Base-by-base conservation (phyloP, 805 yeast genomes). In the Blastobotrys terrestris region DNA sequence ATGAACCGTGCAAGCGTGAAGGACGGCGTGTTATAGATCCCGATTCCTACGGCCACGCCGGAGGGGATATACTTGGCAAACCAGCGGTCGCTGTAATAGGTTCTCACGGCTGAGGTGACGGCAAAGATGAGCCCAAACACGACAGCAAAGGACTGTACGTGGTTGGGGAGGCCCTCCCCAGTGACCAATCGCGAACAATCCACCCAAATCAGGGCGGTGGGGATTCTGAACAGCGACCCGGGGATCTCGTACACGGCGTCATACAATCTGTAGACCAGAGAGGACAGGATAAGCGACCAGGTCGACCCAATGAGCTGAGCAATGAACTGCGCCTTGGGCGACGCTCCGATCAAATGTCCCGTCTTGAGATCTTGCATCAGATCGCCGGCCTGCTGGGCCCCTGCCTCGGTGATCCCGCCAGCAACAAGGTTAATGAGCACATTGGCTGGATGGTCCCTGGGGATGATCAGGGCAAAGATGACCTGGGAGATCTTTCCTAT, bases 341-440 rank as follows among this genome's bases (percentile, higher is more conserved):
- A 86, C 0, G 98, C 97, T 14, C 95, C 96, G 1, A 92, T 63
- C 50, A 92, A 68, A 68, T 87, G 92, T 0, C 98, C 98, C 0
- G 99, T 91, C 67, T 94, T 94, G 60, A 92, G 74, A 70, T 94
- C 98, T 72, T 92, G 99, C 96, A 94, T 87, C 64, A 92, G 74
- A 69, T 92, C 99, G 31, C 99, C 98, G 1, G 98, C 97, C 70
- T 92, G 99, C 71, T 94, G 98, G 2, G 99, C 97, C 6, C 98
- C 98, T 0, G 98, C 97, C 71, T 92, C 99, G 1, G 98, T 95
- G 43, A 92, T 83, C 13, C 97, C 99, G 15, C 99, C 99, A 2
- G 97, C 96, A 1, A 92, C 85, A 48, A 92, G 72, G 64, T 92
- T 94, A 45, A 89, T 81, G 42, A 92, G 71, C 3, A 94, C 88